Conservation (phyloP, 176 grass and related monocot species). For the Oryza coarctata region DNA sequence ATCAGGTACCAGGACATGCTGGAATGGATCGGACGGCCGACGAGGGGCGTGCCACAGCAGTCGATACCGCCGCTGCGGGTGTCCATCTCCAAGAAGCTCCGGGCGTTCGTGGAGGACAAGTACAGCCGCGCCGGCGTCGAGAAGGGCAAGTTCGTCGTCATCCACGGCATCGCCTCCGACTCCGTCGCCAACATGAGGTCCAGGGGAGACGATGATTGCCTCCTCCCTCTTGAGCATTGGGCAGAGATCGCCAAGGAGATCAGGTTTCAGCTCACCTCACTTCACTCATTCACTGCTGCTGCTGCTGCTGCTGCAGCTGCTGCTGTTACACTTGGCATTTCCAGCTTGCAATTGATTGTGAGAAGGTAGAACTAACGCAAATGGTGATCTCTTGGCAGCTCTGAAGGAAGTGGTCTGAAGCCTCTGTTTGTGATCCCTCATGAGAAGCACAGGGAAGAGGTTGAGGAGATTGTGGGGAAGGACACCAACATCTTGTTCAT, state of each 20-base stretch:
- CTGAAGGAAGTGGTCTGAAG: constrained; percentile 45
- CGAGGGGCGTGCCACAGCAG: constrained; percentile 54
- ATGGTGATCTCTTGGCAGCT: constrained; percentile 27
- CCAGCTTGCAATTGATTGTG: neutral
- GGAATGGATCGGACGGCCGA: constrained; percentile 77
- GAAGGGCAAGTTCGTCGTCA: constrained; percentile 73
- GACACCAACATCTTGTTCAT: constrained; percentile 67
- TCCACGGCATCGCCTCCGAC: constrained; percentile 89
- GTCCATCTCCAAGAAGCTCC: constrained; percentile 84
- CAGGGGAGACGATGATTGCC: constrained; percentile 69
- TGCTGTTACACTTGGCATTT: neutral
- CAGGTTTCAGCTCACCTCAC: constrained; percentile 30
- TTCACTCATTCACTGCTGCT: no score
- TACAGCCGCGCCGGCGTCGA: constrained; percentile 58
- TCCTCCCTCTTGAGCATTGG: constrained; percentile 76
- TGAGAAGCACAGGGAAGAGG: constrained; percentile 84
- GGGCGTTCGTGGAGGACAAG: constrained; percentile 70
- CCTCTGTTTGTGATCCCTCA: constrained; percentile 93
- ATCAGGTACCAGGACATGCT: constrained; percentile 76
- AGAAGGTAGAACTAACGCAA: neutral
- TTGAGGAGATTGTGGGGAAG: constrained; percentile 62
- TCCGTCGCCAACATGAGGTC: constrained; percentile 83
- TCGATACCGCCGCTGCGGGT: constrained; percentile 59
- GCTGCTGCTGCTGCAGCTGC: neutral
- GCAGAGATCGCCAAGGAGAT: constrained; percentile 67